Percentiles rank a stretch among this genome's conserved stretches.
Conservation (phyloP, 2,329 filamentous ascomycete species). For the Pseudogymnoascus sp. region DNA sequence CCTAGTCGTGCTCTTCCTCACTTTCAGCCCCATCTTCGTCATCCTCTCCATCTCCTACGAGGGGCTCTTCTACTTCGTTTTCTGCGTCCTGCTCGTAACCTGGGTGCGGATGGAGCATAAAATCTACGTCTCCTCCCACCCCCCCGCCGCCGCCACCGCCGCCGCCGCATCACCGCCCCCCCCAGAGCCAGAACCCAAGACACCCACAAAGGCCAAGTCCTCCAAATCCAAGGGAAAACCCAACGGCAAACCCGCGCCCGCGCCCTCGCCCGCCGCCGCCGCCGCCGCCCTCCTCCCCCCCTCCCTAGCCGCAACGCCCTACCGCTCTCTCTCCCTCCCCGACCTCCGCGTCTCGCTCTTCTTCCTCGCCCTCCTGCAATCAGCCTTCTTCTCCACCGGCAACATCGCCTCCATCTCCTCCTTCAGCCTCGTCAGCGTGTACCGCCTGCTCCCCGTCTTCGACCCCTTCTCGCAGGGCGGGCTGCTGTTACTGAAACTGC, state of each 20-base stretch:
- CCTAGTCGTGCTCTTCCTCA: slow-evolving; percentile 79
- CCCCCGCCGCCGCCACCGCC: slow-evolving; percentile 22
- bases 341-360: slow-evolving; percentile 86
- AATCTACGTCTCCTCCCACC: slow-evolving; percentile 44
- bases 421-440: slow-evolving; percentile 87
- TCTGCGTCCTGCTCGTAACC: slow-evolving; percentile 69
- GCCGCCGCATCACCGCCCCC: slow-evolving; percentile 12
- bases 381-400: slow-evolving; percentile 92
- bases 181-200: slow-evolving; percentile 14
- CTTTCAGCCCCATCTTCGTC: slow-evolving; percentile 88
- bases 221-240: slow-evolving; percentile 15
- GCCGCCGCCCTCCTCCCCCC: slow-evolving; percentile 13
- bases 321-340: slow-evolving; percentile 64
- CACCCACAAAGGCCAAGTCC: background rate
- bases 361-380: slow-evolving; percentile 90
- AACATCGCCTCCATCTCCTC: slow-evolving; percentile 91
- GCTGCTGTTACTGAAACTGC: slow-evolving; percentile 76
- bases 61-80: slow-evolving; percentile 88
- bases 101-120: slow-evolving; percentile 91
- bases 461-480: slow-evolving; percentile 88
- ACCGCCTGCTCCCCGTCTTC: slow-evolving; percentile 81
- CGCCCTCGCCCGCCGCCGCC: no score
- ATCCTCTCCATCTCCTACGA: slow-evolving; percentile 97
- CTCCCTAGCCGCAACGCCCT: slow-evolving; percentile 22
- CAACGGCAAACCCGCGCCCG: background rate